Base-by-base conservation (phyloP, 805 yeast species). In the Lachancea sp. region DNA sequence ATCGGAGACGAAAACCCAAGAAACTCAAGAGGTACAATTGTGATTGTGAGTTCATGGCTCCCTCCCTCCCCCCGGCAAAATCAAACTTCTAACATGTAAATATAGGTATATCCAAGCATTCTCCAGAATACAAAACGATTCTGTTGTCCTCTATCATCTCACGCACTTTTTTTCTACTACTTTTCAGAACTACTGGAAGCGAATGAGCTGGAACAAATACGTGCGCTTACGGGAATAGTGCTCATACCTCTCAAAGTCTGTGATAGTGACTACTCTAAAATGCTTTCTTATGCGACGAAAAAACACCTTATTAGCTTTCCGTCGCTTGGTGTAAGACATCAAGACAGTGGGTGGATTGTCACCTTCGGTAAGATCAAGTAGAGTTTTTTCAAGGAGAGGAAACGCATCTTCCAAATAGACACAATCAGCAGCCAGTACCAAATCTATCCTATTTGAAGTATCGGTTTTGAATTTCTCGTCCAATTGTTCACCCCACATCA, bases 351-450 rank as follows among this genome's bases (percentile, higher is more conserved):
- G 70, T 18, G 69, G 70, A 5, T 58, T 49, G 8, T 56, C 63
- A 13, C 71, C 58, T 3, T 41, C 35, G 0, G 67, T 61, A 16
- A 78, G 52, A 47, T 75, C 77, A 30, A 75, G 47, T 26, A 78
- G 57, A 0, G 82, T 78, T 47, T 65, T 59, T 42, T 74, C 76
- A 32, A 78, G 55, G 34, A 77, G 53, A 3, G 78, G 79, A 53
- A 78, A 78, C 2, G 80, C 78, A 9, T 63, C 55, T 51, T 77
- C 82, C 22, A 74, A 62, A 47, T 78, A 78, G 12, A 78, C 82
- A 57, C 82, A 77, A 56, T 78, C 83, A 0, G 82, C 82, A 4
- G 82, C 82, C 19, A 78, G 54, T 2, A 78, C 59, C 4, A 77
- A 59, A 56, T 76, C 80, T 3, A 69, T 66, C 4, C 58, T 62